Conservation (phyloP, 805 yeast genomes). For the Saccharomycopsis selenospora region DNA sequence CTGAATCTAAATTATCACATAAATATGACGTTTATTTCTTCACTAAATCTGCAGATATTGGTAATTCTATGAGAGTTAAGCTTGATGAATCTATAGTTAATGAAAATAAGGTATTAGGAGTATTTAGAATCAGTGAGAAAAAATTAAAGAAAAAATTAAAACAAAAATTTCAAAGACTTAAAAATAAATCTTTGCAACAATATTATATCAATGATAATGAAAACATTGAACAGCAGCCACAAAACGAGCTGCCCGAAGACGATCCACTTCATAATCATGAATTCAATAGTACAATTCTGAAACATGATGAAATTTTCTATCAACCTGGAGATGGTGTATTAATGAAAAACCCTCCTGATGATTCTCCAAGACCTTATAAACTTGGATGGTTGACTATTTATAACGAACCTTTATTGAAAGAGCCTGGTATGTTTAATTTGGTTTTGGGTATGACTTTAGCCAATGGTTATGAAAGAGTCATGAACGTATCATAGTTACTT, state of each 20-base stretch:
- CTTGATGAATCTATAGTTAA: conserved; percentile 16
- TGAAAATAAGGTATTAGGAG: conserved; percentile 29
- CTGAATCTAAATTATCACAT: conserved; percentile 21
- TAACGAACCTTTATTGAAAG: conserved; percentile 34
- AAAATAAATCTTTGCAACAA: conserved; percentile 10
- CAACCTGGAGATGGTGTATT: conserved; percentile 51
- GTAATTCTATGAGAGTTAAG: conserved; percentile 9
- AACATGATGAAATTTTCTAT: conserved; percentile 25
- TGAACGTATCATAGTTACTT: too few species aligned
- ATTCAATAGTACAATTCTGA: conserved; percentile 19
- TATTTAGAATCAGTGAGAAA: conserved; percentile 37
- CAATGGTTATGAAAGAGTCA: conserved; percentile 35
- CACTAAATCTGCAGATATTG: conserved; percentile 9
- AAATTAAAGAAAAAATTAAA: conserved; percentile 33
- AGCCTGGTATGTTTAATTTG: conserved; percentile 45
- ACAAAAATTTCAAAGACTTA: conserved; percentile 29
- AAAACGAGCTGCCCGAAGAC: too few species aligned
- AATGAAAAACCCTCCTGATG: conserved; percentile 46
- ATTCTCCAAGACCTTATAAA: conserved; percentile 51
- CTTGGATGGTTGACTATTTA: conserved; percentile 61
- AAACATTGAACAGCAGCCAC: not conserved
- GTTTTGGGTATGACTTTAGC: conserved; percentile 49
- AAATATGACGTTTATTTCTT: conserved; percentile 23
- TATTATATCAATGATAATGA: conserved; percentile 8
- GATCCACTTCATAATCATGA: conserved; percentile 4